Conservation (phyloP, 2,329 filamentous ascomycete genomes). For the Diplodia intermedia region DNA sequence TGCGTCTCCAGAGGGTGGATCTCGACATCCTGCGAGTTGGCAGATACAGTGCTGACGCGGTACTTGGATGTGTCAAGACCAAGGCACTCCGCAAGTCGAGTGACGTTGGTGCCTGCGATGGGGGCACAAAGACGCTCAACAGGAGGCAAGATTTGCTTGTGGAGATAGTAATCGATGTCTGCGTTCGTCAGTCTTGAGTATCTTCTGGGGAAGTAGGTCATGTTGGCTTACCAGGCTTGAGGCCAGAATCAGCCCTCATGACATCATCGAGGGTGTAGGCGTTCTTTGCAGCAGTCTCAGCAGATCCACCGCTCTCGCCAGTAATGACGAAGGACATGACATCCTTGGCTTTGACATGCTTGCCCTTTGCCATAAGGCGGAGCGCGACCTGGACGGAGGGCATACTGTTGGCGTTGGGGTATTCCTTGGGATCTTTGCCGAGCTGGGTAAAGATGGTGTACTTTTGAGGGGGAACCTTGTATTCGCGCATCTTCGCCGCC, state of each 20-base stretch:
- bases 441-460: conserved; percentile 99
- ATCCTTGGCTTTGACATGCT: conserved; percentile 87
- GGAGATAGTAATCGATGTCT: conserved; percentile 97
- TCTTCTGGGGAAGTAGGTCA: too few relatives aligned
- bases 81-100: conserved; percentile 88
- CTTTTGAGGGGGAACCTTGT: conserved; percentile 76
- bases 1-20: conserved; percentile 94
- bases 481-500: conserved; percentile 84
- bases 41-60: conserved; percentile 67
- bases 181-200: conserved; percentile 12
- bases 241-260: conserved; percentile 73
- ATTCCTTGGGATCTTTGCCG: conserved; percentile 90
- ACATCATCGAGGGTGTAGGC: conserved; percentile 88
- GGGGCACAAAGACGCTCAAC: conserved; percentile 98
- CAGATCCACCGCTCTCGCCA: conserved; percentile 65
- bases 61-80: conserved; percentile 92
- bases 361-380: conserved; percentile 84
- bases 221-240: conserved; percentile 63
- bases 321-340: conserved; percentile 97
- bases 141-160: conserved; percentile 97
- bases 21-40: conserved; percentile 59
- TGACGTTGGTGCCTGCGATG: conserved; percentile 88
- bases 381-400: conserved; percentile 96
- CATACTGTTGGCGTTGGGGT: conserved; percentile 94
- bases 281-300: conserved; percentile 80